Evolutionary conservation across 306 rosid species (phyloP), one percentile per base, ranked within the genome.

Genomic region (Dalbergia cochinchinensis): DNA sequence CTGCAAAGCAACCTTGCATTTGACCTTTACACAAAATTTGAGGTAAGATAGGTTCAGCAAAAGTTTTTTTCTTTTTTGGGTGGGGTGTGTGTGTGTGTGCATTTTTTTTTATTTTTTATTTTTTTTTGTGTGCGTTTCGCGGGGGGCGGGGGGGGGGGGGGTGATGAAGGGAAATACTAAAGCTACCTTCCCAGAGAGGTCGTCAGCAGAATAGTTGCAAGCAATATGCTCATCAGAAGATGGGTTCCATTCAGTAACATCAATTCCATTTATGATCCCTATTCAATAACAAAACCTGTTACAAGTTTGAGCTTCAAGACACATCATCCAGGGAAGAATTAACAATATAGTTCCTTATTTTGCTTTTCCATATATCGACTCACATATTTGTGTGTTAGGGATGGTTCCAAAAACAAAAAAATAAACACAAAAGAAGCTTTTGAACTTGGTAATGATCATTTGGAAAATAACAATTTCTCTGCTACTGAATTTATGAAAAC

Each of bases 261-360:
- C 94, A 65, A 94, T 77, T 74, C 98, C 98, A 87, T 94, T 94
- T 59, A 92, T 90, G 83, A 94, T 90, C 78, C 98, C 98, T 94
- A 71, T 39, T 80, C 72, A 79, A 74, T 47, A 47, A 71, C 10
- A 78, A 63, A 79, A 75, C 15, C 15, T 31, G 26, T 73, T 8
- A 70, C 60, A 26, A 53, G 74, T 65, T 74, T 66, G 71, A 69
- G 69, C 60, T 77, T 42, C 45, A 60, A 72, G 72, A 62, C 11
- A 59, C 73, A 37, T 47, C 65, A 48, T 70, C 73, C 47, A 63
- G 65, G 53, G 78, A 77, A 60, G 26, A 65, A 42, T 33, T 15
- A 19, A 80, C 60, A 76, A 71, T 11, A 5, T 6, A 13, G 31
- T 4, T 48, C 48, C 47, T 64, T 78, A 57, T 74, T 80, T 42